Base-by-base conservation (phyloP, 2,329 filamentous ascomycete genomes). In the Fusarium mundagurra region DNA sequence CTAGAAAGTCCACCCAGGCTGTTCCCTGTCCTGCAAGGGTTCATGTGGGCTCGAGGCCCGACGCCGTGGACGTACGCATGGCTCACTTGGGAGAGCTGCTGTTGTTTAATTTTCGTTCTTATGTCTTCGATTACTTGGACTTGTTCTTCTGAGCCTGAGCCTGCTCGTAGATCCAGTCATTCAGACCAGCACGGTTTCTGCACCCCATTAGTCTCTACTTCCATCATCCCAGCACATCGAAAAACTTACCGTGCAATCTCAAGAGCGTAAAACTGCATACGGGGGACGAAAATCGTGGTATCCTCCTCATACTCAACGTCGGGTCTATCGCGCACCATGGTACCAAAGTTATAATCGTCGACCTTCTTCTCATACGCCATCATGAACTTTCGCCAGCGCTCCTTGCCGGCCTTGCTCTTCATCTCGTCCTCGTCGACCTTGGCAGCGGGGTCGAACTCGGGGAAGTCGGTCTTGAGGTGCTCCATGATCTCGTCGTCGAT, bases 341-440 rank as follows among this genome's bases (percentile, higher is more conserved):
- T 98, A 64, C 96, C 96, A 83, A 98, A 99, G 87, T 98, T 99
- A 88, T 92, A 99, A 84, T 99, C 97, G 73, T 96, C 93, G n/a
- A 99, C 87, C 84, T 90, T 96, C 84, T 97, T 95, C 86, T 98
- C 95, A 83, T 98, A 99, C 72, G 88, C 87, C 88, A 93, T 95
- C 89, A 98, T 93, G 86, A 98, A 99, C 75, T 93, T 93, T 79
- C 96, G 91, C 96, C 96, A 99, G 82, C 90, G 89, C 85, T 97
- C 94, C 88, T 99, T 99, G 82, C 96, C 96, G 20, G 87, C 85
- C 86, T 97, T 97, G 89, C 94, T 98, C 92, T 99, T 99, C 96
- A 99, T 98, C 78, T 93, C 88, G 77, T 98, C 92, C 86, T 99
- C 96, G 81, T 97, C 84, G 74, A 99, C 92, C 17, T 93, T 93